Evolutionary conservation across 352 stramenopile genomes (phyloP), one percentile per base, ranked within the genome.

Genomic region (Phytophthora agathidicida): DNA sequence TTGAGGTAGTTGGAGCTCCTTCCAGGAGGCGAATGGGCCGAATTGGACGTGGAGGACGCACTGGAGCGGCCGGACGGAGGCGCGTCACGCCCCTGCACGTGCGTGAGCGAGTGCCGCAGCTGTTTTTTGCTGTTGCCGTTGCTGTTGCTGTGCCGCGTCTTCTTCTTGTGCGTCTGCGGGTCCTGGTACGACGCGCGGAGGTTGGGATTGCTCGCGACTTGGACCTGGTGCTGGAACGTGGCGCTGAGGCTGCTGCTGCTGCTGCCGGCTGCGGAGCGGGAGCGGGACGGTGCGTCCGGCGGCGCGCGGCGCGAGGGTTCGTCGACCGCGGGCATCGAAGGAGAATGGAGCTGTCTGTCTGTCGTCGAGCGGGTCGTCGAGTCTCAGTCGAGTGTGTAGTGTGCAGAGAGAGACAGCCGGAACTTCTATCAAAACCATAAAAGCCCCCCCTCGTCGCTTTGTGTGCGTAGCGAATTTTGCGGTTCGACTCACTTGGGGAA

Each of bases 71-170:
- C 53, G 1, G 68, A 65, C 3, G 60, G 60, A 17, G 61, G 68
- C 11, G 52, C 50, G 7, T 71, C 65, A 2, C n/a, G n/a, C n/a
- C 33, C 43, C 30, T 82, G 71, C 17, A 80, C 73, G 53, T 86
- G 68, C 27, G 68, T 73, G 32, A 86, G 71, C 50, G 76, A 83
- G 61, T 86, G 76, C 5, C 76, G 73, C 50, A 80, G 53, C 8
- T 73, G 57, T 32, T 72, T 75, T 35, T 68, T 75, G 46, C 56
- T 71, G 47, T 60, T 59, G 22, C 41, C 60, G 3, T 66, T 47
- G 24, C 60, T 43, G 36, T 57, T 65, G 38, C 49, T 65, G 26
- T 73, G 71, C 20, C 54, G 63, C 53, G 53, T 56, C n/a, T n/a
- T 47, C 37, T 65, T 76, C 31, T 72, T 62, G 45, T 57, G 28